Evolutionary conservation across 2,329 filamentous ascomycete species (phyloP).

Genomic region (Diplodia corticola): DNA sequence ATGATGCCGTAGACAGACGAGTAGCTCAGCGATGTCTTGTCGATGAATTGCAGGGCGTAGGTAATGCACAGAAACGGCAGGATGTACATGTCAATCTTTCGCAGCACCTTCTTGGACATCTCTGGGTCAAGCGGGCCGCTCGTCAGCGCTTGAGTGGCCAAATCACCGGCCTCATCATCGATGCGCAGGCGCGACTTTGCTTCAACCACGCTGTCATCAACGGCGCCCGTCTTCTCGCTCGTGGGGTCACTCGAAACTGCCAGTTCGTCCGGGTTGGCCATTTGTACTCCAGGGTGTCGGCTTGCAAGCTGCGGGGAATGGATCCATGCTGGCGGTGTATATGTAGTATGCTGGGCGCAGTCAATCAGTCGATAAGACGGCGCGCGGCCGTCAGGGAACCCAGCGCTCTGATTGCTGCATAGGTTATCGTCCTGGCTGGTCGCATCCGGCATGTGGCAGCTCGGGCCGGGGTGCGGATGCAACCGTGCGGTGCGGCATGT

Average conservation of each 20-base stretch:
- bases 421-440: not conserved
- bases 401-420: not conserved
- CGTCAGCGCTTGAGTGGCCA: not conserved
- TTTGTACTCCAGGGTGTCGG: not conserved
- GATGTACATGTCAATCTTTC: constrained; percentile 53
- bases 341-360: not conserved
- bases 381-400: not conserved
- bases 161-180: constrained; percentile 10
- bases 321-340: not conserved
- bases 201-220: not conserved
- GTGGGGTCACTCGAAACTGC: not conserved
- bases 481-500: not conserved
- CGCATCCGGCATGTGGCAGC: not conserved
- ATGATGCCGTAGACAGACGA: constrained; percentile 26
- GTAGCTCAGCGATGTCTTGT: constrained; percentile 59
- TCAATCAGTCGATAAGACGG: not conserved
- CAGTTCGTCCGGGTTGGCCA: not conserved
- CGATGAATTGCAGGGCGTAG: constrained; percentile 64
- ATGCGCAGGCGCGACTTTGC: constrained; percentile 11
- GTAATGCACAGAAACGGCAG: constrained; percentile 59
- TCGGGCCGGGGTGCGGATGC: constrained; percentile 2
- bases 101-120: constrained; percentile 32
- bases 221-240: not conserved
- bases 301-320: not conserved
- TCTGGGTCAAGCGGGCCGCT: constrained; percentile 5